Conservation (phyloP, 257 asterid genomes). For the Nicotiana sylvestris region DNA sequence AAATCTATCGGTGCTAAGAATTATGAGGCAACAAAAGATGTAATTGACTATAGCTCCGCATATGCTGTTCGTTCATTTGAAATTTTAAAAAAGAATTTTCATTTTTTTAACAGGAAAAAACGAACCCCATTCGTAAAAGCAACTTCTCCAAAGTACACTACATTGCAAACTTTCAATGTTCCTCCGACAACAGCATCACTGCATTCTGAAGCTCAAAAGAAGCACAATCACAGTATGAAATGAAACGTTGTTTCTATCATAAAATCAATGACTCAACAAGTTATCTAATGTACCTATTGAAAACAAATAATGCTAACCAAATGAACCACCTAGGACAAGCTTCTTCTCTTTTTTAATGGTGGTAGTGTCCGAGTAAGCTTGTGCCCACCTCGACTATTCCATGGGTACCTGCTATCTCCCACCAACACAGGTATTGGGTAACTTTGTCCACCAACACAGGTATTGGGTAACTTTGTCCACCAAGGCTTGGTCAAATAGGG, state of each 20-base stretch:
- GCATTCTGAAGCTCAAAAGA: neutral
- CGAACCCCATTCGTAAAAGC: neutral
- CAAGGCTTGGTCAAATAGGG: too few species aligned
- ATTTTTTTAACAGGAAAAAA: neutral
- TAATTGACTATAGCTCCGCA: neutral
- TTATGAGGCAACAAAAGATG: neutral
- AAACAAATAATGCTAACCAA: neutral
- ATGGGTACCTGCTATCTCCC: too few species aligned
- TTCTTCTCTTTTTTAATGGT: neutral
- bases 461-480: too few species aligned
- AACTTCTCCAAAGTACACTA: neutral
- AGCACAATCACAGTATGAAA: neutral
- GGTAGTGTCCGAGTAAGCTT: too few species aligned
- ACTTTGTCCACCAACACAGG: too few species aligned
- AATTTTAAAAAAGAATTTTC: neutral
- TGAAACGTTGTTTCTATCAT: neutral
- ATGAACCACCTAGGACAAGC: neutral
- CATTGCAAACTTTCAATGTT: neutral
- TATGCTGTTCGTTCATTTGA: neutral
- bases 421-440: too few species aligned
- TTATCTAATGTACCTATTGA: neutral
- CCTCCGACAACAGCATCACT: neutral
- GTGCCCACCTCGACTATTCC: too few species aligned
- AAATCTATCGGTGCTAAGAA: neutral
- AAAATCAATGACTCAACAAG: neutral